Evolutionary conservation across 2,329 filamentous ascomycete genomes (phyloP), one percentile per base, ranked within the genome.

Genomic region (Cryphonectria parasitica): DNA sequence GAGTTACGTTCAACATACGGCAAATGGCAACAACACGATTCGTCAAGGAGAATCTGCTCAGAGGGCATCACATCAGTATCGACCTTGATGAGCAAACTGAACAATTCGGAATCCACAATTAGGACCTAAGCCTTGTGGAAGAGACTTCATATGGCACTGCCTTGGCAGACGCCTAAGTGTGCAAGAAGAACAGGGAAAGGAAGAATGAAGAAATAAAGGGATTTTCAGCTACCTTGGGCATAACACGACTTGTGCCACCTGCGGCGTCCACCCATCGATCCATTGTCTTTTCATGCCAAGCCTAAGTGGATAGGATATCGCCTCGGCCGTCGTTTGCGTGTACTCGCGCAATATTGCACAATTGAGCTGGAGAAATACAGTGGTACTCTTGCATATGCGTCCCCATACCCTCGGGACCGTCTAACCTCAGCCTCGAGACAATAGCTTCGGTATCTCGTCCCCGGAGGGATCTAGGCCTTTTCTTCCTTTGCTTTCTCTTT

Each of bases 261-360:
- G 28, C n/a, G 19, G 39, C 45, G 43, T 64, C 43, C 28, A 25
- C n/a, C 39, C 34, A 54, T 31, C 43, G 31, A 25, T 34, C 25
- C 56, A n/a, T 34, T 61, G 19, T 58, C 66, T 64, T 39, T 66
- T 71, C 66, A 65, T 62, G 43, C 64, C 22, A 69, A 66, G 68
- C 36, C 61, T 36, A 54, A 56, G 58, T 69, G 56, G 22, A 52
- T 71, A 54, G 6, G 28, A 61, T n/a, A n/a, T 39, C 61, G 49
- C 58, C 68, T 68, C 66, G 69, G 66, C 31, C n/a, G 25, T 36
- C 31, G 67, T 10, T 60, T 34, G 52, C 54, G 54, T 31, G 28
- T 13, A 65, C 62, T 72, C 69, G 63, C 69, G 68, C 71, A 69
- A 72, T 72, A 70, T 72, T 70, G 71, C 71, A 66, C 71, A 66